Conservation (phyloP, 768 basidiomycete species). For the Serendipita sp. region DNA sequence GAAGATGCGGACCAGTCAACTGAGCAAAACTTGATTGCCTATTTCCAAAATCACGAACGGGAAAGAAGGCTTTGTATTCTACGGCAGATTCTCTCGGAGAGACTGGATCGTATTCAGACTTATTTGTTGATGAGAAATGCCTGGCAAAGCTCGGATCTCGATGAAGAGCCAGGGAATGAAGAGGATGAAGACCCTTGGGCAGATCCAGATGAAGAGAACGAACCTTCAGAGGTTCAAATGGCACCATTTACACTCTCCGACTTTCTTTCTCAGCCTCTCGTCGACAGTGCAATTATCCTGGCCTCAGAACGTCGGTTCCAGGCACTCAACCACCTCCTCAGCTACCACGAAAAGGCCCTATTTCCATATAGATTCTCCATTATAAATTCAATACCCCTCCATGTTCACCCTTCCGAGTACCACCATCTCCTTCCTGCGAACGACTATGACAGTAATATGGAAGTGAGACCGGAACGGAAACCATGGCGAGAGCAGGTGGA, state of each 20-base stretch:
- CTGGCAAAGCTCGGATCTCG: conserved; percentile 17
- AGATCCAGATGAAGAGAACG: conserved; percentile 25
- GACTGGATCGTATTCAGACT: conserved; percentile 57
- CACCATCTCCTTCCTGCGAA: conserved; percentile 45
- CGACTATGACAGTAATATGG: conserved; percentile 31
- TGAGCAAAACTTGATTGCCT: conserved; percentile 23
- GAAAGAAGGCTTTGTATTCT: conserved; percentile 51
- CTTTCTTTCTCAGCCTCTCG: conserved; percentile 46
- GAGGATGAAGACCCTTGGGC: conserved; percentile 54
- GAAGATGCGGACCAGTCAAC: conserved; percentile 13
- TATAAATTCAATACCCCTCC: conserved; percentile 57
- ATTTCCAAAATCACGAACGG: conserved; percentile 39
- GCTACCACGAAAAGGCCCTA: conserved; percentile 37
- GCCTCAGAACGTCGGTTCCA: conserved; percentile 44
- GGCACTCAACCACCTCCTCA: conserved; percentile 40
- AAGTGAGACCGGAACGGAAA: conserved; percentile 20
- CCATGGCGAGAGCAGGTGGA: conserved; percentile 40
- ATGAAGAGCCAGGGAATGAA: conserved; percentile 26
- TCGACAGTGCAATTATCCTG: conserved; percentile 43
- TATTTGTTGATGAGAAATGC: conserved; percentile 43
- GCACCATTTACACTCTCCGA: conserved; percentile 36
- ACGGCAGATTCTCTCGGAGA: conserved; percentile 48
- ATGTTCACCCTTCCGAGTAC: conserved; percentile 47
- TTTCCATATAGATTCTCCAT: conserved; percentile 57
- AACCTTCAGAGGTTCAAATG: conserved; percentile 9